Conservation (phyloP, 306 rosid species). For the Quercus agrifolia region DNA sequence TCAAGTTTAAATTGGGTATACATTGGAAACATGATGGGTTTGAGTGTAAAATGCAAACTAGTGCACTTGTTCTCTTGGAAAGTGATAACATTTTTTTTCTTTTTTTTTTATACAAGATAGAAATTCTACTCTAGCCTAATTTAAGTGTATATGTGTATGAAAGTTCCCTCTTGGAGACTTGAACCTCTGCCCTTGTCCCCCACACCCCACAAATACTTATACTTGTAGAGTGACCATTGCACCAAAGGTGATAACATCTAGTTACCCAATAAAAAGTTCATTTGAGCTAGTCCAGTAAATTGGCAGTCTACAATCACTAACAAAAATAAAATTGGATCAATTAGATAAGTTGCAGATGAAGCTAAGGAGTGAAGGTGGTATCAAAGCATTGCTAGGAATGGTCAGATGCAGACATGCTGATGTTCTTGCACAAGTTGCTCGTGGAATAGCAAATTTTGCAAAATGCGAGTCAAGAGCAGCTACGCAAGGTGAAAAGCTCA, state of each 20-base stretch:
- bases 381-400: constrained; percentile 91
- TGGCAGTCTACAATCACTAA: constrained; percentile 17
- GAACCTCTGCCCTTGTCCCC: accelerated
- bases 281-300: neutral
- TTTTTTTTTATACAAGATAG: no score
- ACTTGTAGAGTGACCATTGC: no score
- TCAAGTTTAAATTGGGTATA: neutral
- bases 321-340: constrained; percentile 14
- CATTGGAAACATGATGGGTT: neutral
- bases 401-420: constrained; percentile 94
- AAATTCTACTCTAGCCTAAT: no score
- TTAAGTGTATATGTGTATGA: no score
- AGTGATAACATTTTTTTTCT: neutral
- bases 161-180: no score
- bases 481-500: constrained; percentile 61
- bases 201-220: no score
- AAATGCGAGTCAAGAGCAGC: constrained; percentile 97
- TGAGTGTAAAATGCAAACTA: neutral
- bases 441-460: constrained; percentile 93
- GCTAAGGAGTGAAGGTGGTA: constrained; percentile 85
- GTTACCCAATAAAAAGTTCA: neutral
- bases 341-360: constrained; percentile 81
- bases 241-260: neutral
- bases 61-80: constrained; percentile 10
- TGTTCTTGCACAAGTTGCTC: constrained; percentile 98